Evolutionary conservation across 306 rosid genomes (phyloP), one percentile per base, ranked within the genome.

Genomic region (Malus orientalis): DNA sequence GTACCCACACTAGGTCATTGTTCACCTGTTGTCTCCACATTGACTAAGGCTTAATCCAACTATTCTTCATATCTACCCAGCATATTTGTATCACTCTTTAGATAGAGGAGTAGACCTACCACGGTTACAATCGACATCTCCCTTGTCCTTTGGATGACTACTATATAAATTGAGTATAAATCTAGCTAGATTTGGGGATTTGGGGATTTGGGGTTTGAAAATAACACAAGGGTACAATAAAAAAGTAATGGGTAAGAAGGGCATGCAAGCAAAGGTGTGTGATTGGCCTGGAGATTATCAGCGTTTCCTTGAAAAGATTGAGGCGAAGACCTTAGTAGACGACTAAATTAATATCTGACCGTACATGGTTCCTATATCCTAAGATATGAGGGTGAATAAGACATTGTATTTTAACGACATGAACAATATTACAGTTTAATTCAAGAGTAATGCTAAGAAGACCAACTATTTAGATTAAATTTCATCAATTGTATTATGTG

Each of bases 281-380:
- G 66, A 78, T 81, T 76, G 69, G 85, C 30, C 71, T 74, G 3
- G 73, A 58, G 44, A 13, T 71, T 29, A 69, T 38, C 16, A 8
- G 14, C 30, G 25, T 20, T 64, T 45, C 60, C 32, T 12, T 25
- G 16, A 23, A 33, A 49, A 69, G 62, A 72, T 18, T 42, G 67
- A 66, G 73, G 30, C 0, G 47, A 44, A 70, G 81, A 89, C 86
- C 88, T 70, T 29, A 81, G 84, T 70, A 27, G 33, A 69, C 18
- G 74, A 85, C 85, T 86, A 80, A 69, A 78, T 60, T 81, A 85
- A 77, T 45, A 82, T 86, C 84, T 87, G 89, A 87, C 96, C 85
- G 53, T 20, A n/a, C 25, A 71, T 22, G 25, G 4, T 47, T 61
- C 42, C 42, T 1, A 54, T 49, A 75, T 70, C 33, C 47, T 81